A percentile compares a stretch with the other conserved stretches of the same genome.
These are phyloP conservation scores for Nigrospora oryzae DNA, from an alignment of 2,329 filamentous ascomycete genomes.

Conservation along the genomic window DNA sequence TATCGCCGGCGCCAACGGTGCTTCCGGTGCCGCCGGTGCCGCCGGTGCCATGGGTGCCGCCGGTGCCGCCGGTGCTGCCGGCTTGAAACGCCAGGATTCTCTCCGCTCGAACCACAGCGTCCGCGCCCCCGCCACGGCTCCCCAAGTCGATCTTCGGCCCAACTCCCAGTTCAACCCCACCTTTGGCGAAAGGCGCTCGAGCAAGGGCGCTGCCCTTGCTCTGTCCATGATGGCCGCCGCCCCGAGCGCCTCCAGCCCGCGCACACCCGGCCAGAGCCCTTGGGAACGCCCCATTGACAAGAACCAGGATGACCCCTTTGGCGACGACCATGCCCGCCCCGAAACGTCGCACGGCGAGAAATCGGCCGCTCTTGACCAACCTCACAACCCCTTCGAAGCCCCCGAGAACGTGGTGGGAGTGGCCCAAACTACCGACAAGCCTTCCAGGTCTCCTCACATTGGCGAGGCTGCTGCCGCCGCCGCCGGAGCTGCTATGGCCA, in stretches of 20 bases:
- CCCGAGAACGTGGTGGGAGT: conserved; percentile 27
- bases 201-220: conserved; percentile 35
- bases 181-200: conserved; percentile 44
- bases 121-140: conserved; percentile 48
- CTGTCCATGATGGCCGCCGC: conserved; percentile 19
- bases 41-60: conserved; percentile 18
- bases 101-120: conserved; percentile 21
- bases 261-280: conserved; percentile 24
- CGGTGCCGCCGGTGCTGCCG: conserved; percentile 10
- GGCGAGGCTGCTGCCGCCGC: conserved; percentile 22
- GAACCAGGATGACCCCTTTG: conserved; percentile 64
- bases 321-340: conserved; percentile 42
- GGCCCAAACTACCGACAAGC: conserved; percentile 23
- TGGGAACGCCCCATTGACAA: conserved; percentile 43
- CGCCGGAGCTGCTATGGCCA: conserved; percentile 28
- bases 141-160: conserved; percentile 77
- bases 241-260: conserved; percentile 13
- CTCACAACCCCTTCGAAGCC: conserved; percentile 24
- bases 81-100: conserved; percentile 3
- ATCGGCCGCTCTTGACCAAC: conserved; percentile 18
- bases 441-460: conserved; percentile 11
- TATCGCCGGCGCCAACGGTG: conserved; percentile 21
- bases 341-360: conserved; percentile 28
- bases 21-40: conserved; percentile 10
- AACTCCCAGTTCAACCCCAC: conserved; percentile 76